Base-by-base conservation (phyloP, 768 basidiomycete genomes). In the Chalciporus pseudorubinellus region DNA sequence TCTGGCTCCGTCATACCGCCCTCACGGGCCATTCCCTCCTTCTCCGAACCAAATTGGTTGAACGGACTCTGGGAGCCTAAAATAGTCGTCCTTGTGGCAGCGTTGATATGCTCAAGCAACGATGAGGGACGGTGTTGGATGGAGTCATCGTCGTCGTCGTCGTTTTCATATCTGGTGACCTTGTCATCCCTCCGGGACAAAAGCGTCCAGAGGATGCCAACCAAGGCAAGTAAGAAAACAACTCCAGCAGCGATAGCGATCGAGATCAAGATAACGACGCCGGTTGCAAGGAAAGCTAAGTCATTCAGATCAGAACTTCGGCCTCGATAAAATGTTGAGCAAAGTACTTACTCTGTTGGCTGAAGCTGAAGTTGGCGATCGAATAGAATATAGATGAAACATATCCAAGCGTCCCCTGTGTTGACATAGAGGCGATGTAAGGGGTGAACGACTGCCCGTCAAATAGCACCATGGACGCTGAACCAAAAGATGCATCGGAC, bases 201-300 rank as follows among this genome's bases (percentile, higher is more conserved):
- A n/a, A 94, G 76, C 3, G 92, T 87, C 90, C 92, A 91, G 33
- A 95, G 71, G 48, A 95, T 88, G 44, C 92, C 92, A 49, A 93
- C 74, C 38, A 95, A 74, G 14, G 88, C 87, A 28, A 94, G 76
- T 1, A 95, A 74, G 79, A 94, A 95, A 33, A 95, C 88, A 19
- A 98, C 82, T 16, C 95, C 97, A 14, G 94, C 93, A 10, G 91
- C 86, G 58, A 98, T 97, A 21, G 97, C 97, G 56, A 99, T 97
- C 2, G 94, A 95, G 59, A 99, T 94, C 39, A 99, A 79, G 58
- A 98, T 98, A 48, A 99, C 93, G 33, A 98, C 79, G 2, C 95
- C 97, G 20, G 83, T 82, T 0, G 95, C 92, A 49, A 99, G 80
- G 77, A 92, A 89, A 61, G 85, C 92, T 92, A 58, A 9, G 31